phyloP scores from a whole-genome alignment of 345 rosid species.

The Acer yangbiense region DNA sequence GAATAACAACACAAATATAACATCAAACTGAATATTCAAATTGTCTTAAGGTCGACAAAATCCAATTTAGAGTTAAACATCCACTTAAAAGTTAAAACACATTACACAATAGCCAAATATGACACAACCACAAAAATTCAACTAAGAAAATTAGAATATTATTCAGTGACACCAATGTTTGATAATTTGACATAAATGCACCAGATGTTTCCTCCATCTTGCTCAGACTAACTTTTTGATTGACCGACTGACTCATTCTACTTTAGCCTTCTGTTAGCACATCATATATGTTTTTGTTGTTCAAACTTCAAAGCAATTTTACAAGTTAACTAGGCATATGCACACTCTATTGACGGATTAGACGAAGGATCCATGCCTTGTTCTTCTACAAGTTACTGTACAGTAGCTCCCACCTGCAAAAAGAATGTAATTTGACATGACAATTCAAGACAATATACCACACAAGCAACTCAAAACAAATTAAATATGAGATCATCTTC shows the following conservation, averaged over 20 bases:
- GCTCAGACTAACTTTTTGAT: neutral
- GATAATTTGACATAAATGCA: neutral
- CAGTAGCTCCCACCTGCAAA: slow-evolving; percentile 60
- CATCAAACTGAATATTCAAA: too few species aligned
- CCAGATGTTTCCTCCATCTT: neutral
- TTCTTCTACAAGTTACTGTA: slow-evolving; percentile 79
- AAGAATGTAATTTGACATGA: neutral
- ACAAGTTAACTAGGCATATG: neutral
- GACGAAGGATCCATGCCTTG: slow-evolving; percentile 58
- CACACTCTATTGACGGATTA: neutral
- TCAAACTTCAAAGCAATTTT: neutral
- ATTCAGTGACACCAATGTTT: too few species aligned
- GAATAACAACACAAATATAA: too few species aligned
- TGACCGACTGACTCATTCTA: neutral
- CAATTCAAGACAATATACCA: neutral
- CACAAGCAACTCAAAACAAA: neutral
- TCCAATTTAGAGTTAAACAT: too few species aligned
- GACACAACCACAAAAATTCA: too few species aligned
- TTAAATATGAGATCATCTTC: too few species aligned
- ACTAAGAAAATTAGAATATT: too few species aligned
- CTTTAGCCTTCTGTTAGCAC: neutral
- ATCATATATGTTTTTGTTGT: neutral
- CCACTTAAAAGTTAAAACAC: too few species aligned
- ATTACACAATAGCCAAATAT: too few species aligned
- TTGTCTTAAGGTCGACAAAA: too few species aligned